Percentiles rank a stretch among this genome's conserved stretches.
Conservation (phyloP, 1,284 basidiomycete species). For the Vanrija pseudolonga region DNA sequence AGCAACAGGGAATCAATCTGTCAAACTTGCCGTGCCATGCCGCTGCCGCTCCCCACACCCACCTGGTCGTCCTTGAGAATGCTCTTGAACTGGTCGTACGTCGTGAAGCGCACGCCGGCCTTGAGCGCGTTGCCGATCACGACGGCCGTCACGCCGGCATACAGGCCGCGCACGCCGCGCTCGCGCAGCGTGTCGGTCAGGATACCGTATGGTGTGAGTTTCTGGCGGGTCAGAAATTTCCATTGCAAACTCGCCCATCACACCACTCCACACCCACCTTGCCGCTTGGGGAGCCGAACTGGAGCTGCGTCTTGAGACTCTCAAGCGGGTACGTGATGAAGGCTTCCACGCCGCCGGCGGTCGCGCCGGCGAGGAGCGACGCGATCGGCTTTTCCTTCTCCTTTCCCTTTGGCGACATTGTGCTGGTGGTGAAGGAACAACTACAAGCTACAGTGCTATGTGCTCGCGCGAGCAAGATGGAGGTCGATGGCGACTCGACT, state of each 20-base stretch:
- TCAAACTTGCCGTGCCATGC: too few species aligned
- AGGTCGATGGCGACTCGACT: constrained; percentile 29
- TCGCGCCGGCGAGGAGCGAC: constrained; percentile 82
- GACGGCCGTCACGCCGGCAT: constrained; percentile 80
- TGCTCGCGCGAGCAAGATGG: not conserved
- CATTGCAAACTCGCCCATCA: constrained; percentile 52
- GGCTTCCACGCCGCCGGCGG: constrained; percentile 87
- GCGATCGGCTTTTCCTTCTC: constrained; percentile 66
- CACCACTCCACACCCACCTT: constrained; percentile 57
- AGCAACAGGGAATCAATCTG: too few species aligned
- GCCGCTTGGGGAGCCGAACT: constrained; percentile 47
- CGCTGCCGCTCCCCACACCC: constrained; percentile 12
- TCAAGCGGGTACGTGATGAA: constrained; percentile 70
- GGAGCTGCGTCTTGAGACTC: constrained; percentile 68
- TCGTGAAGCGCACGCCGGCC: constrained; percentile 91
- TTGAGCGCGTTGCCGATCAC: constrained; percentile 86
- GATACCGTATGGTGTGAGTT: constrained; percentile 65
- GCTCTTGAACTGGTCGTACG: constrained; percentile 89
- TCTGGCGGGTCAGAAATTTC: constrained; percentile 51
- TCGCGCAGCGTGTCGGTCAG: constrained; percentile 65
- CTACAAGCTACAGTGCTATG: too few species aligned
- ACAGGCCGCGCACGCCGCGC: constrained; percentile 72
- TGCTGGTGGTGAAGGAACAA: constrained; percentile 44
- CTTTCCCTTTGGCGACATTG: constrained; percentile 27
- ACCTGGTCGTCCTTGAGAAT: constrained; percentile 78